These are phyloP conservation scores for Quercus gilva DNA, from an alignment of 306 rosid genomes.

Conservation along the genomic window DNA sequence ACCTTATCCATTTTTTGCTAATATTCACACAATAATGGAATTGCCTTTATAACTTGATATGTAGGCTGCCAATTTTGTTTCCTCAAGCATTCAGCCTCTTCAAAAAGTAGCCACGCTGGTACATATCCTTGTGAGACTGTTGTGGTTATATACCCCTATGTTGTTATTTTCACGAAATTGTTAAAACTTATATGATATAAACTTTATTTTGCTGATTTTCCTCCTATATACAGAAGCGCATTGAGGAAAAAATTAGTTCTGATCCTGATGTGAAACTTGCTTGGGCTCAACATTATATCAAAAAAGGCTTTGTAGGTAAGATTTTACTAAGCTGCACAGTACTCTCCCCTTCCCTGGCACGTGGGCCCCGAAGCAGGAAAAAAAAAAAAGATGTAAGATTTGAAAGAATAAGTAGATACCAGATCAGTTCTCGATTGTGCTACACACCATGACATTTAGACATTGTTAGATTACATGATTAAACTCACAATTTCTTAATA, in stretches of 20 bases:
- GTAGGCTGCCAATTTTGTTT: conserved; percentile 70
- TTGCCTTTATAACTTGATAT: conserved; percentile 7
- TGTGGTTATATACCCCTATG: neutral
- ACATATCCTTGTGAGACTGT: conserved; percentile 9
- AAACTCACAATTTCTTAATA: too few relatives aligned
- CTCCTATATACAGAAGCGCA: conserved; percentile 55
- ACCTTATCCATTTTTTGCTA: neutral
- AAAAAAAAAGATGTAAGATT: too few relatives aligned
- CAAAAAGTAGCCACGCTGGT: conserved; percentile 57
- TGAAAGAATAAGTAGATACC: too few relatives aligned
- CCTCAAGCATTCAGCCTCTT: conserved; percentile 78
- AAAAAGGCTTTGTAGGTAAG: conserved; percentile 73
- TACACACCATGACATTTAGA: too few relatives aligned
- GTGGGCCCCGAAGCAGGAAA: too few relatives aligned
- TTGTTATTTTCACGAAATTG: conserved; percentile 6
- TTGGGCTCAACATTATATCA: conserved; percentile 49
- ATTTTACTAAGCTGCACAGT: neutral
- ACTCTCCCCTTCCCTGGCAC: too few relatives aligned
- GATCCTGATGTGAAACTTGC: conserved; percentile 48
- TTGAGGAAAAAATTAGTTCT: conserved; percentile 55
- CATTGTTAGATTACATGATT: too few relatives aligned
- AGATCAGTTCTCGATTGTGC: too few relatives aligned
- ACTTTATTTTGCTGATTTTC: conserved; percentile 12
- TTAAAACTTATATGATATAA: neutral
- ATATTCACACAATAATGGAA: neutral